These are phyloP conservation scores for Solanum chilense DNA, from an alignment of 257 asterid genomes.

Conservation along the genomic window DNA sequence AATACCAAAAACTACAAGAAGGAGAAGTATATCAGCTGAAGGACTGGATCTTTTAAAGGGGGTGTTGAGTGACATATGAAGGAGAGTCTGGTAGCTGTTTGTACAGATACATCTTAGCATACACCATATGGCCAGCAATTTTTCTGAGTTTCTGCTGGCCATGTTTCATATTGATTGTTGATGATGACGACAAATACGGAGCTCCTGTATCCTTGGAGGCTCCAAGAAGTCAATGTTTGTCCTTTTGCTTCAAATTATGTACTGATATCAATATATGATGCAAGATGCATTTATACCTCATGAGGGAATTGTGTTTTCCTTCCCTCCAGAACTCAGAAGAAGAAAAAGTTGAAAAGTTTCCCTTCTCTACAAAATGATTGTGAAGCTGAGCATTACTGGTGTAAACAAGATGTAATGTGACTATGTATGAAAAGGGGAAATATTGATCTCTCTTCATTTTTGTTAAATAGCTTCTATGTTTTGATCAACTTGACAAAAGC, in stretches of 20 bases:
- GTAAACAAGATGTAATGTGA: neutral
- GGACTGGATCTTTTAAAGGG: conserved; percentile 40
- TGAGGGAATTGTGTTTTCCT: neutral
- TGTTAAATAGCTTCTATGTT: neutral
- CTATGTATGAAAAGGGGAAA: neutral
- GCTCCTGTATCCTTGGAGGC: neutral
- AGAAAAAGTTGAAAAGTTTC: neutral
- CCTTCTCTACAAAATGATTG: neutral
- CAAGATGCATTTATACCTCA: neutral
- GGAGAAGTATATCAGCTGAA: conserved; percentile 43
- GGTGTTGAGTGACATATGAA: conserved; percentile 22
- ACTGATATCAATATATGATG: neutral
- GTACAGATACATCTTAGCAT: neutral
- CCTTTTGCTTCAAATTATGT: neutral
- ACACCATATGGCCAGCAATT: conserved; percentile 1
- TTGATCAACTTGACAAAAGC: neutral
- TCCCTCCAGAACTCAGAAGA: neutral
- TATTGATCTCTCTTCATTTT: neutral
- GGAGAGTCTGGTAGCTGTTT: neutral
- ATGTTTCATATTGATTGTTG: neutral
- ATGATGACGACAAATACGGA: neutral
- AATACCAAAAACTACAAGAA: conserved; percentile 21
- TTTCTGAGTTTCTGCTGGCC: conserved; percentile 16
- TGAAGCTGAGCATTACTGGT: neutral
- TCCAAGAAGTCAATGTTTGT: neutral